Evolutionary conservation across 2,329 filamentous ascomycete genomes (phyloP).

Genomic region (Penicillium sp.): DNA sequence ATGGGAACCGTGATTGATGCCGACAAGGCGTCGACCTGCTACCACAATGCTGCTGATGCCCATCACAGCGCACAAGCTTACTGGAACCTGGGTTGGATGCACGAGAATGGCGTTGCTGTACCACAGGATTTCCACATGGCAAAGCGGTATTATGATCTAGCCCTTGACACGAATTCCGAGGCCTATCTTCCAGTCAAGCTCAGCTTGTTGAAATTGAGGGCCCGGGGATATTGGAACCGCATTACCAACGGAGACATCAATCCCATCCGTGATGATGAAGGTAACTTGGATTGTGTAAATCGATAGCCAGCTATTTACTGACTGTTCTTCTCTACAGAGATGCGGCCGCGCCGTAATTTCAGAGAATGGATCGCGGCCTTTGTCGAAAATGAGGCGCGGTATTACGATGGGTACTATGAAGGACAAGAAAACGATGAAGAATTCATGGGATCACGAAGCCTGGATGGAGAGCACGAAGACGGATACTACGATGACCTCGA

Average conservation of each 20-base stretch:
- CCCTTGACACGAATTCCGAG: constrained; percentile 87
- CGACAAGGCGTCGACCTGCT: constrained; percentile 90
- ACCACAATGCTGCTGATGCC: constrained; percentile 87
- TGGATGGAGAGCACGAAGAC: constrained; percentile 46
- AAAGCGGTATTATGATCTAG: constrained; percentile 93
- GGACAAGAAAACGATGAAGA: constrained; percentile 42
- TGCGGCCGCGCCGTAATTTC: constrained; percentile 74
- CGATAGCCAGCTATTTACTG: background rate
- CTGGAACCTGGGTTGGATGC: constrained; percentile 99
- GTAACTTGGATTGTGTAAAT: constrained; percentile 55
- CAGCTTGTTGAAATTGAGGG: constrained; percentile 80
- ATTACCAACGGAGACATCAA: constrained; percentile 89
- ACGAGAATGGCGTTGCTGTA: constrained; percentile 92
- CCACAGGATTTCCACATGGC: constrained; percentile 96
- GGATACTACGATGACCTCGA: constrained; percentile 65
- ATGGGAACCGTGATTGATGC: constrained; percentile 73
- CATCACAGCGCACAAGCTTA: constrained; percentile 92
- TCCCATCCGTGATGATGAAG: constrained; percentile 85
- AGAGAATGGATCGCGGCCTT: constrained; percentile 88
- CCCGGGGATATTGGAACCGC: constrained; percentile 92
- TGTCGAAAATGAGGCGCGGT: constrained; percentile 70
- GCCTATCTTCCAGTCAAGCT: constrained; percentile 92
- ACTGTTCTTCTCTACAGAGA: constrained; percentile 51
- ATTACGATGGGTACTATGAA: constrained; percentile 61
- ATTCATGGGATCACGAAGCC: constrained; percentile 27